Base-by-base conservation (phyloP, 1,139 yeast genomes). In the Diutina sp. region DNA sequence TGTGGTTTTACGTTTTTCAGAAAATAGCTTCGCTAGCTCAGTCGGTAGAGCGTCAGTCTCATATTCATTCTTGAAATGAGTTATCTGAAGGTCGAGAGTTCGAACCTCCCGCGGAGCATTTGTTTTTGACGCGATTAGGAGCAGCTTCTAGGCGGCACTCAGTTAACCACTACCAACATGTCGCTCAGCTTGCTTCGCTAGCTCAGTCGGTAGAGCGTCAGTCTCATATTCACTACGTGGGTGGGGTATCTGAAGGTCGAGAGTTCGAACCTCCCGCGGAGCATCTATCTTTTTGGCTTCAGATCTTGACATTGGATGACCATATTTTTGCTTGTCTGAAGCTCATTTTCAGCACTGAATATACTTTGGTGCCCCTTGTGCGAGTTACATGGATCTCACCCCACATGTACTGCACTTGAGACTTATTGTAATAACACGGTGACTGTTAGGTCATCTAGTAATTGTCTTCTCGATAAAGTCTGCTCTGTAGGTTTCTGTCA, bases 41-140 rank as follows among this genome's bases (percentile, higher is more conserved):
- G 53, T 50, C 51, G 53, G 53, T 50, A 50, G 53, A 50, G 53
- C 53, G 53, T 50, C 53, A 50, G 53, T 50, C 53, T 50, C 53
- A 50, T 50, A 50, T 28, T 47, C 51, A 14, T 14, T 11, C 6
- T 7, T 2, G 32, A 21, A 16, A 16, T 47, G 51, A 11, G 51
- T 28, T 28, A 50, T 50, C 53, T 50, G 53, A 50, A 50, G 53
- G 53, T 50, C 53, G 53, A 50, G 53, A 50, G 53, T 50, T 50
- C 53, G 53, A 50, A 50, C 44, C 53, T 50, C 53, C 53, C 53
- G 53, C 53, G 53, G 53, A 50, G 53, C 53, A 50, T 30, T 35
- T 35, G n/a, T 35, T 35, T 35, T 35, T 35, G 41, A 35, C 6
- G 12, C 14, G 6, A 35, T 35, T 4, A 9, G 12, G 41, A 8